Conservation (phyloP, 2,329 filamentous ascomycete genomes). For the Fusarium aywerte region DNA sequence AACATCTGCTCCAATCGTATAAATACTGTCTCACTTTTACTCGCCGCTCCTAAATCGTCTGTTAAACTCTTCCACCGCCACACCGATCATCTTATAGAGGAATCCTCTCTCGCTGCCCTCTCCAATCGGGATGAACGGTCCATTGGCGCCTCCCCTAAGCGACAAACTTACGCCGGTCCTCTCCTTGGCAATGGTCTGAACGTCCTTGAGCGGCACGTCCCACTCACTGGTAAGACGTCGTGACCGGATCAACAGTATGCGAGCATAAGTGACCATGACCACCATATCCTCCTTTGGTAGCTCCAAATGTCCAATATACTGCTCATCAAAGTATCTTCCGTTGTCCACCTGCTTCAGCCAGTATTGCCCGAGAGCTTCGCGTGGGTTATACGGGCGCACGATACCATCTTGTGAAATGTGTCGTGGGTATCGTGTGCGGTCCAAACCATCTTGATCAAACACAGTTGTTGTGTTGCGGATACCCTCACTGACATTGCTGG, state of each 20-base stretch:
- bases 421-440: constrained; percentile 91
- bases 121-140: constrained; percentile 93
- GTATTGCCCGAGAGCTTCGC: constrained; percentile 95
- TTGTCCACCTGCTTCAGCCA: constrained; percentile 99
- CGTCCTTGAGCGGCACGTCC: constrained; percentile 95
- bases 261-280: constrained; percentile 86
- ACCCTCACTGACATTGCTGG: constrained; percentile 95
- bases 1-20: neutral
- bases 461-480: constrained; percentile 99
- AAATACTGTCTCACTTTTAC: constrained; percentile 26
- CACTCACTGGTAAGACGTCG: constrained; percentile 89
- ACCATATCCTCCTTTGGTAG: constrained; percentile 88
- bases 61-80: constrained; percentile 76
- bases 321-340: constrained; percentile 96
- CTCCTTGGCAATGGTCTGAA: constrained; percentile 98
- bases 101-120: constrained; percentile 79
- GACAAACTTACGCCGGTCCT: constrained; percentile 91
- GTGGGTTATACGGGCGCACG: constrained; percentile 91
- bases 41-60: constrained; percentile 63
- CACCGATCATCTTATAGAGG: constrained; percentile 72
- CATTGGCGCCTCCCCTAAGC: constrained; percentile 89
- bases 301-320: constrained; percentile 96
- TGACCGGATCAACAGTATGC: constrained; percentile 90
- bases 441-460: constrained; percentile 93
- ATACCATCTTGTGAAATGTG: constrained; percentile 94